These are phyloP conservation scores for Coprinellus aureogranulatus DNA, from an alignment of 768 basidiomycete genomes.

Conservation along the genomic window DNA sequence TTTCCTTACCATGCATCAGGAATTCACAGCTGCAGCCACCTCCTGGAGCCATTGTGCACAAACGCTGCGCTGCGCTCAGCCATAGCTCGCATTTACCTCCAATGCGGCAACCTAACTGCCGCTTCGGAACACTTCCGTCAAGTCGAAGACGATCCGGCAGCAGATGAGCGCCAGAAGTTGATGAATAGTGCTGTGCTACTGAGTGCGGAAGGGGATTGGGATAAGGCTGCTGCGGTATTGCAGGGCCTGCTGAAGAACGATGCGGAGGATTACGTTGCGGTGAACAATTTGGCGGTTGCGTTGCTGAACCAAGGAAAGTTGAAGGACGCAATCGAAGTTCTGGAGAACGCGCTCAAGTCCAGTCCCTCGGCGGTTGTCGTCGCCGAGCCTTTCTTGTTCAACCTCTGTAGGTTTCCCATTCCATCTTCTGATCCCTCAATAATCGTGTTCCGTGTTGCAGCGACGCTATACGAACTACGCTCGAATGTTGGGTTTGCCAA, in stretches of 20 bases:
- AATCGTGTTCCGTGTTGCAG: conserved; percentile 31
- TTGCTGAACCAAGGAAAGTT: conserved; percentile 69
- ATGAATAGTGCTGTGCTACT: conserved; percentile 71
- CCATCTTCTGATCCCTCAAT: neutral
- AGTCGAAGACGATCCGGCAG: conserved; percentile 44
- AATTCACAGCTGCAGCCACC: conserved; percentile 62
- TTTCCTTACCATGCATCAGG: conserved; percentile 36
- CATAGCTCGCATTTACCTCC: conserved; percentile 71
- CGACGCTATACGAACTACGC: conserved; percentile 80
- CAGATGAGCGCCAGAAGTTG: conserved; percentile 41
- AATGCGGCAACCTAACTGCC: conserved; percentile 60
- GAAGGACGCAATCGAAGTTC: conserved; percentile 70
- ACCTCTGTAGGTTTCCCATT: conserved; percentile 57
- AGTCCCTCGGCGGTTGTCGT: conserved; percentile 72
- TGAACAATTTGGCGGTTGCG: conserved; percentile 75
- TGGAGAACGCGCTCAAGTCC: conserved; percentile 59
- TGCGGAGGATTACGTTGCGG: conserved; percentile 60
- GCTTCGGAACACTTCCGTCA: conserved; percentile 59
- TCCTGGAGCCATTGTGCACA: conserved; percentile 67
- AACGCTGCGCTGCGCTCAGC: conserved; percentile 65
- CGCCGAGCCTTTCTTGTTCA: conserved; percentile 83
- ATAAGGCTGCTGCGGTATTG: conserved; percentile 45
- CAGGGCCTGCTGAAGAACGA: conserved; percentile 46
- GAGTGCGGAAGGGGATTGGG: conserved; percentile 71
- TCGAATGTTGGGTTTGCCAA: conserved; percentile 71